A percentile compares a stretch with the other conserved stretches of the same genome.
Conservation (phyloP, 345 rosid species). For the Aethionema arabicum region DNA sequence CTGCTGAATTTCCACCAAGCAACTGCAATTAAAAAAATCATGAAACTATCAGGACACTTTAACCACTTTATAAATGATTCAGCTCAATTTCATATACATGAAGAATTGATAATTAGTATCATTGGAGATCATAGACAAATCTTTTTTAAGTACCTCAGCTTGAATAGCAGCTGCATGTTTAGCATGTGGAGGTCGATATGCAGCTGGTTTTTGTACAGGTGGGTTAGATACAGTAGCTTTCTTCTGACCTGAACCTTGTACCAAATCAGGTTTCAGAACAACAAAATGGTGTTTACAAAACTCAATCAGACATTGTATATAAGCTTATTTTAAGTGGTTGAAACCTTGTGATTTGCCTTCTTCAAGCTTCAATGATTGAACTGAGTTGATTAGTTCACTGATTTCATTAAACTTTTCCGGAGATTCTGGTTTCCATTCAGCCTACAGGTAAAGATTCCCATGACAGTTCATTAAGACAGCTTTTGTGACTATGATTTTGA, state of each 20-base stretch:
- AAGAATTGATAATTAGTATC: not conserved
- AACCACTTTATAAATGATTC: too few species aligned
- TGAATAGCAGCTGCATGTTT: conserved; percentile 71
- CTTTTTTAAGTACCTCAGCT: conserved; percentile 67
- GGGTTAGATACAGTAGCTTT: conserved; percentile 45
- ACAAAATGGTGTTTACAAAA: conserved; percentile 6
- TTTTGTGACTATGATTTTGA: not conserved
- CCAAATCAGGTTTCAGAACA: conserved; percentile 43
- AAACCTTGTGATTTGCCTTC: conserved; percentile 66
- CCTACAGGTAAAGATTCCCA: conserved; percentile 42
- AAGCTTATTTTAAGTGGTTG: conserved; percentile 7
- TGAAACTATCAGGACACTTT: conserved; percentile 37
- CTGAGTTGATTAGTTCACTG: conserved; percentile 58
- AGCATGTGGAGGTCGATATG: conserved; percentile 93
- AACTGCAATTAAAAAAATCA: conserved; percentile 52
- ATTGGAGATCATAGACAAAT: not conserved
- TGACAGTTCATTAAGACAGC: conserved; percentile 15
- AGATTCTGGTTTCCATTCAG: conserved; percentile 88
- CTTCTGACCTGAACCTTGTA: conserved; percentile 59
- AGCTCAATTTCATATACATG: not conserved
- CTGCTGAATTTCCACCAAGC: conserved; percentile 57
- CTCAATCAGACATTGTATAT: conserved; percentile 3
- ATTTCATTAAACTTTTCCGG: conserved; percentile 72
- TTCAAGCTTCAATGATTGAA: conserved; percentile 62
- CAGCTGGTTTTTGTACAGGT: conserved; percentile 69